phyloP scores from a whole-genome alignment of 129 eudicot species.

The Helianthus tuberosus region DNA sequence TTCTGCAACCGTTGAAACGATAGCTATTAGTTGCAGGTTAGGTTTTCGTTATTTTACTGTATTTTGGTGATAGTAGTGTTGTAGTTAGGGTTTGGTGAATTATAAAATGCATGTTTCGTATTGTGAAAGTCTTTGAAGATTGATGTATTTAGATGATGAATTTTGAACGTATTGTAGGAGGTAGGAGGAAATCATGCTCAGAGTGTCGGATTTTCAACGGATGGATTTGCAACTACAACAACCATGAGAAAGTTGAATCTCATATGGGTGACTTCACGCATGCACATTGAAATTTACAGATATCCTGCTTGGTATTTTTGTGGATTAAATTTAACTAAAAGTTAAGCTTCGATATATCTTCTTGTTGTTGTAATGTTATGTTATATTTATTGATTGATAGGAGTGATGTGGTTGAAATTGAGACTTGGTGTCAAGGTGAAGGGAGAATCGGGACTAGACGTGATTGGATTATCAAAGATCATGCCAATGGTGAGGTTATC shows the following conservation, averaged over 20 bases:
- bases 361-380: background rate
- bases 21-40: conserved; percentile 54
- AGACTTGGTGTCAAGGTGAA: conserved; percentile 98
- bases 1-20: too few species aligned
- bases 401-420: conserved; percentile 93
- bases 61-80: background rate
- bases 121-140: background rate
- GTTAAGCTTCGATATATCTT: background rate
- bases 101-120: conserved; percentile 17
- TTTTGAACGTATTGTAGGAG: conserved; percentile 52
- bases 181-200: conserved; percentile 98
- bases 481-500: conserved; percentile 80
- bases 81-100: background rate
- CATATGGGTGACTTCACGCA: conserved; percentile 97
- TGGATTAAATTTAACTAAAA: background rate
- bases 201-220: conserved; percentile 92
- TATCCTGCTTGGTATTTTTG: conserved; percentile 84
- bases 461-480: conserved; percentile 89
- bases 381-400: conserved; percentile 34
- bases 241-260: conserved; percentile 89
- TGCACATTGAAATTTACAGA: conserved; percentile 91
- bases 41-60: background rate
- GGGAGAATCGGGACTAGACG: conserved; percentile 95
- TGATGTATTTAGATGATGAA: background rate
- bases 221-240: conserved; percentile 93